Percentiles rank a stretch among this genome's conserved stretches.
Evolutionary conservation across 306 rosid genomes (phyloP).

Genomic region (Quercus gilva): DNA sequence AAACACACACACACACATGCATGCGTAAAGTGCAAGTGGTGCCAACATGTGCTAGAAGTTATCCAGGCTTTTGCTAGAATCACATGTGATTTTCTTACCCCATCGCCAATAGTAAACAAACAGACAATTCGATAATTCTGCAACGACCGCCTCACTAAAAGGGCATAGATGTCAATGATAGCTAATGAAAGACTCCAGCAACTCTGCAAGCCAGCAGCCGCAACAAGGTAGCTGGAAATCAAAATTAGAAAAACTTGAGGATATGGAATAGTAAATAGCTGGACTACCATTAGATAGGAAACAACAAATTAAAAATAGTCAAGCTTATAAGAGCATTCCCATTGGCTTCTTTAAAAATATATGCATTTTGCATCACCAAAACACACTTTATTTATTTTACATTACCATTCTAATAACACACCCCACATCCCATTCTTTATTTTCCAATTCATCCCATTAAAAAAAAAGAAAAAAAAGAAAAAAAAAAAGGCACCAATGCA

Average conservation of each 20-base stretch:
- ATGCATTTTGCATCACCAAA: no score
- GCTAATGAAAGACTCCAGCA: conserved; percentile 78
- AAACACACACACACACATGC: no score
- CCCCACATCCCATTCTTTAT: no score
- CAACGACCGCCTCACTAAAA: conserved; percentile 69
- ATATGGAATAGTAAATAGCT: neutral
- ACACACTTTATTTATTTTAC: no score
- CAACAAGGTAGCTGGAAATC: conserved; percentile 70
- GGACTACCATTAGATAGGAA: neutral
- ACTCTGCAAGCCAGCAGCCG: conserved; percentile 74
- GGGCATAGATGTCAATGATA: conserved; percentile 71
- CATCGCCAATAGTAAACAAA: conserved; percentile 82
- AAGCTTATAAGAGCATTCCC: no score
- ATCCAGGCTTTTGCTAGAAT: neutral
- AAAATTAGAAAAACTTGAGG: conserved; percentile 20
- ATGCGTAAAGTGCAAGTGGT: neutral
- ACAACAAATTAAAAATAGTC: neutral
- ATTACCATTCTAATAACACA: no score
- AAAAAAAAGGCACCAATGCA: no score
- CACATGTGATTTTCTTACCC: conserved; percentile 56
- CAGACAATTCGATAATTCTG: conserved; percentile 57
- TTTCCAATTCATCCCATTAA: no score
- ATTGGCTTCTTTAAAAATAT: no score
- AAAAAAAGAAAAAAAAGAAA: no score
- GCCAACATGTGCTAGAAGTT: conserved; percentile 10